Evolutionary conservation across 306 rosid genomes (phyloP).

Genomic region (Rosa multiflora): DNA sequence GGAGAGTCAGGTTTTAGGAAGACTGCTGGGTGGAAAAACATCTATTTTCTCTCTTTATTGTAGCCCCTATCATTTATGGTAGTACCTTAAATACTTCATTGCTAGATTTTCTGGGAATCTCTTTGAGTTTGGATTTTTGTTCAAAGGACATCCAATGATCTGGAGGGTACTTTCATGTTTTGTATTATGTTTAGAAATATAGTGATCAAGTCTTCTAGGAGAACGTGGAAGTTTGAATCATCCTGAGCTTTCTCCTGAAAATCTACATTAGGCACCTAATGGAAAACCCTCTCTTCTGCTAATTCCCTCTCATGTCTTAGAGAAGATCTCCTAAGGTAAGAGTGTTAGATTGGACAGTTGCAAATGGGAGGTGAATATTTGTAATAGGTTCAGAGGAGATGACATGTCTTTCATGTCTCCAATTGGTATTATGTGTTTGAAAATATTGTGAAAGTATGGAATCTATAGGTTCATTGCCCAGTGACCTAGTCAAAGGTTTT

Average conservation of each 20-base stretch:
- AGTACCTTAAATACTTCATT: background rate
- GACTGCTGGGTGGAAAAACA: background rate
- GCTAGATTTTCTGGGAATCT: background rate
- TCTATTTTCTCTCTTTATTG: background rate
- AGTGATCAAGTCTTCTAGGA: background rate
- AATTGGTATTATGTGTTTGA: background rate
- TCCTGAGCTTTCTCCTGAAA: background rate
- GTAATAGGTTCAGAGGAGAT: background rate
- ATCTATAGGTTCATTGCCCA: background rate
- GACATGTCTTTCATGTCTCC: background rate
- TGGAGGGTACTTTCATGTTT: background rate
- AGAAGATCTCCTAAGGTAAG: background rate
- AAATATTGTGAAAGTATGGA: background rate
- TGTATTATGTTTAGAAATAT: background rate
- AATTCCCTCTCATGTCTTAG: background rate
- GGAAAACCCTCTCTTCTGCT: background rate
- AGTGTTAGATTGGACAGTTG: background rate
- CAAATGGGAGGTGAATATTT: background rate
- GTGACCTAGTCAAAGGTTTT: background rate
- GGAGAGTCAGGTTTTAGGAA: background rate
- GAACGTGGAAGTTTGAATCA: background rate
- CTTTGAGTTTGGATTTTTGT: background rate
- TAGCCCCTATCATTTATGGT: background rate
- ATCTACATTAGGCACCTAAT: background rate
- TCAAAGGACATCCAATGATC: background rate